Base-by-base conservation (phyloP, 441 rosid genomes). In the Brassica balearica region DNA sequence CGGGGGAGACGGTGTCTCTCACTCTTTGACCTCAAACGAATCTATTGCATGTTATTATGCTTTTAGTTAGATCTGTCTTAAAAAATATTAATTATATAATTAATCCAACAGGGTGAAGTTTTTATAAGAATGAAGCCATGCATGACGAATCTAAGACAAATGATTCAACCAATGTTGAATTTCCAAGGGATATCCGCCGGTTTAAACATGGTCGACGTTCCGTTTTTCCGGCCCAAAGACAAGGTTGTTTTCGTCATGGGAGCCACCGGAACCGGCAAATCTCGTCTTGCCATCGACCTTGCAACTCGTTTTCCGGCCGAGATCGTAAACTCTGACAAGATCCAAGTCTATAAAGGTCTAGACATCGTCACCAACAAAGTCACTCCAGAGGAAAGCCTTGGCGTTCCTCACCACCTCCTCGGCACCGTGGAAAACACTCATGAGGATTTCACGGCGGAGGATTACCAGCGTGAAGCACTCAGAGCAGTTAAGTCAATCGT, bases 221-320 rank as follows among this genome's bases (percentile, higher is more conserved):
- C 82, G 0, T 87, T 85, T 73, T 87, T 85, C 74, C 87, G 83
- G 27, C 83, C 87, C 17, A 86, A 89, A 84, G 86, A 86, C 59
- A 93, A 90, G 87, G 88, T 89, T 0, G 84, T 88, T n/a, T 90
- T 90, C 72, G 89, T 91, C 0, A 86, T 93, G 68, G 96, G 97
- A 0, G 91, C 93, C 5, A 91, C 93, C 2, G 96, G 93, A 53
- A 90, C 94, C 3, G 96, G 97, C 0, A 93, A 93, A 65, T 93
- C 97, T n/a, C 86, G 88, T 60, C 85, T 91, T 0, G 96, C 97
- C 11, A 87, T 93, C 71, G 97, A 90, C 59, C 67, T 93, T 0
- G 97, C 97, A 12, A 82, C 85, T 55, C 88, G 82, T 11, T 86
- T 89, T 62, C 83, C 88, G 7, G 95, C 90, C 0, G 97, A 91